Conservation (phyloP, 83 land plant species). For the Picea engelmannii region DNA sequence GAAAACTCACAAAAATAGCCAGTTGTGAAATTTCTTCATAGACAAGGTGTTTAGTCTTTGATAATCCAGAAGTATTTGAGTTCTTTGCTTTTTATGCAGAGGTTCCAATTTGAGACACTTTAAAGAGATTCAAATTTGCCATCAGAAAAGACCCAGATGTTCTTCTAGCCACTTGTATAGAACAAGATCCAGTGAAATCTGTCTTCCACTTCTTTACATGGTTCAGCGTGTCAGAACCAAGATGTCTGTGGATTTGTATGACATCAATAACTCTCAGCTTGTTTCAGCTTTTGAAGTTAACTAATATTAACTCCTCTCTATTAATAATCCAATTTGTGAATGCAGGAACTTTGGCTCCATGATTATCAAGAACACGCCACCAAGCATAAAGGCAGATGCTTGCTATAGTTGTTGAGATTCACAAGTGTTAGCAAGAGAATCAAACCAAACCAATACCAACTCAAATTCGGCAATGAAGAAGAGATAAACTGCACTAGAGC, state of each 20-base stretch:
- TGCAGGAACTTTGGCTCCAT: conserved; percentile 1
- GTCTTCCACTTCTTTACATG: neutral
- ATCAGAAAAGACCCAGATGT: neutral
- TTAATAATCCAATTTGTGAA: neutral
- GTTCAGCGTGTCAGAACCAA: neutral
- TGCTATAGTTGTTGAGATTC: too few relatives aligned
- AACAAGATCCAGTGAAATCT: neutral
- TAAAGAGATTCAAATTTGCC: neutral
- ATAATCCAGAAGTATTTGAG: neutral
- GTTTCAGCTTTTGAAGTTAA: neutral
- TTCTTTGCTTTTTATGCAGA: neutral
- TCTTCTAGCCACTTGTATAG: neutral
- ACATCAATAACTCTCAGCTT: neutral
- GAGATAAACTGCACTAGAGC: too few relatives aligned
- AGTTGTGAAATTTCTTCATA: neutral
- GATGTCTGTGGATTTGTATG: neutral
- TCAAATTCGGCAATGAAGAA: too few relatives aligned
- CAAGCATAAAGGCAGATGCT: conserved; percentile 1
- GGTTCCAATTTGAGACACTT: neutral
- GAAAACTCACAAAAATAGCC: neutral
- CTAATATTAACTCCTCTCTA: neutral
- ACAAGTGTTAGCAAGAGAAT: too few relatives aligned
- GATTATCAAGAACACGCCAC: neutral
- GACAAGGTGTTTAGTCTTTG: neutral
- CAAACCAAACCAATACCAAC: too few relatives aligned